Base-by-base conservation (phyloP, 2,329 filamentous ascomycete species). In the Iodosphaeria phyllophila region DNA sequence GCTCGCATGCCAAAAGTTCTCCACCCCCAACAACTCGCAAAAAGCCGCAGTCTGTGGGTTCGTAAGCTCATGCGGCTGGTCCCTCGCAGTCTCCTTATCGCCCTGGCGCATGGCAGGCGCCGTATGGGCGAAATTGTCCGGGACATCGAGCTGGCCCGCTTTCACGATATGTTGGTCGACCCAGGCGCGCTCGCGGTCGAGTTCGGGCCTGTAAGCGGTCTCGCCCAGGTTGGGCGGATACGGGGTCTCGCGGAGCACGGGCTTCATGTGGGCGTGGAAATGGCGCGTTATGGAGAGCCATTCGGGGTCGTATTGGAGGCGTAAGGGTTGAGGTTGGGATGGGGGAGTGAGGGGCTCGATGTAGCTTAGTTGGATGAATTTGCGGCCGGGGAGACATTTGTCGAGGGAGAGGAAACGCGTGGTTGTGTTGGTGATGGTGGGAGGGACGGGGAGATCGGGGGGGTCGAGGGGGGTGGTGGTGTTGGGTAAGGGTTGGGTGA, bases 271-370 rank as follows among this genome's bases (percentile, higher is more conserved):
- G 3, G 56, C 38, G 20, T 77, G 68, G 41, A 95, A 91, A 6
- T 72, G 74, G 20, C 86, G 76, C 8, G 74, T 84, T 34, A 98
- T 93, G 20, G 89, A 77, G 6, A 98, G 70, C 86, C 86, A 98
- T 52, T 98, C 89, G 8, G 74, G 69, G 46, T 98, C 89, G 44
- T 98, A 95, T 23, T 71, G 56, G 1, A 93, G 58, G 8, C 53
- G 56, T 35, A 69, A 64, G 2, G 16, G 25, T n/a, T 5, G 13
- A 10, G 18, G 8, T 5, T 11, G 6, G 12, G 32, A 29, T 4
- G 40, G 36, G 20, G 34, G 34, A 25, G 40, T 26, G 3, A 28
- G 21, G 3, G 69, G 56, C 3, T 51, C 41, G 11, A 86, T 54
- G 16, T 76, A 64, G 17, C 76, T 55, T 3, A 95, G 57, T 37